Percentiles rank a stretch among this genome's conserved stretches.
These are phyloP conservation scores for Ogataea minuta DNA, from an alignment of 805 yeast species.

Conservation along the genomic window DNA sequence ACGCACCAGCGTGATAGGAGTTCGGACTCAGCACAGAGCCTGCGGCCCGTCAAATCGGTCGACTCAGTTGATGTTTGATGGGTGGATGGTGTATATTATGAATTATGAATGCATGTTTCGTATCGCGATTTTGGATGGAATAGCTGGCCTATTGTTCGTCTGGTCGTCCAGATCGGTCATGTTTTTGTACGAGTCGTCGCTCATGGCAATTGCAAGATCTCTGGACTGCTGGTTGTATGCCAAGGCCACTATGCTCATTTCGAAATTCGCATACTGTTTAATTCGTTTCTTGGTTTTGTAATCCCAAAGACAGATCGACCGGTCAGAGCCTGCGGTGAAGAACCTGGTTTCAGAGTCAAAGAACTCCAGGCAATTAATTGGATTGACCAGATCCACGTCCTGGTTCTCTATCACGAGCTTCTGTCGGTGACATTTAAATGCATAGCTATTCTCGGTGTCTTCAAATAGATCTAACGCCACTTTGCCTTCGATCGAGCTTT, in stretches of 20 bases:
- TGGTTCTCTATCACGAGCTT: slow-evolving; percentile 19
- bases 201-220: slow-evolving; percentile 38
- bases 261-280: slow-evolving; percentile 26
- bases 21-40: slow-evolving; percentile 12
- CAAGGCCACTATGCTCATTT: slow-evolving; percentile 19
- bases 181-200: slow-evolving; percentile 43
- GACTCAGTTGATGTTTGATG: slow-evolving; percentile 17
- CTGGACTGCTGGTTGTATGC: slow-evolving; percentile 14
- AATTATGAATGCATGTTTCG: slow-evolving; percentile 14
- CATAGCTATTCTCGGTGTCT: slow-evolving; percentile 45
- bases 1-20: slow-evolving; percentile 12
- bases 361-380: slow-evolving; percentile 25
- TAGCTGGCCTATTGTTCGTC: slow-evolving; percentile 18
- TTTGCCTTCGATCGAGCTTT: slow-evolving; percentile 74
- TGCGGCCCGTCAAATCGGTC: slow-evolving; percentile 9
- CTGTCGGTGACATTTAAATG: slow-evolving; percentile 77
- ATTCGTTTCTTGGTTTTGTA: slow-evolving; percentile 28
- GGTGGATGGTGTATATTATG: slow-evolving; percentile 7
- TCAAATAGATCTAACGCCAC: slow-evolving; percentile 70
- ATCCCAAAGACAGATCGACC: slow-evolving; percentile 34
- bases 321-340: slow-evolving; percentile 32
- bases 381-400: slow-evolving; percentile 24
- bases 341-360: slow-evolving; percentile 16
- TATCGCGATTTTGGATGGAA: slow-evolving; percentile 18
- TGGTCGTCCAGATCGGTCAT: slow-evolving; percentile 21